A percentile compares a stretch with the other conserved stretches of the same genome.
Evolutionary conservation across 768 basidiomycete species (phyloP).

Genomic region (Boletus bicolor): DNA sequence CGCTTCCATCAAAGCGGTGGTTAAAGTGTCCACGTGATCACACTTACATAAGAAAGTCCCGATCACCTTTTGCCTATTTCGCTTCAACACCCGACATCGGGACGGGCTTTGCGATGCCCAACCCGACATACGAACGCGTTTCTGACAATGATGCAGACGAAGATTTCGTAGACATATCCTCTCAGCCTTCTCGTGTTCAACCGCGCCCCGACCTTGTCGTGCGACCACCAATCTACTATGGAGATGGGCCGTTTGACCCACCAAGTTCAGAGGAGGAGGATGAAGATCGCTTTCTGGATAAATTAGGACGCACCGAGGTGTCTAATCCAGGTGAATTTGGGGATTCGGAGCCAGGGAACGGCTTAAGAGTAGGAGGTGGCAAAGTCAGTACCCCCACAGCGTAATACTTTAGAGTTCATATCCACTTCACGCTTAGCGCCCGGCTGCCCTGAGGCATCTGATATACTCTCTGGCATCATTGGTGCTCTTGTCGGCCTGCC

Average conservation of each 20-base stretch:
- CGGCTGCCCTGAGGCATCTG: constrained; percentile 57
- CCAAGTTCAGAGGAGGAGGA: constrained; percentile 80
- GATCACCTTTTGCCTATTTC: constrained; percentile 12
- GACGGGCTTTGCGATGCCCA: constrained; percentile 24
- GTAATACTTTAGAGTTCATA: constrained; percentile 1
- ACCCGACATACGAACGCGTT: constrained; percentile 30
- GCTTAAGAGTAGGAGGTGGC: constrained; percentile 34
- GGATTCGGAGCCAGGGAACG: constrained; percentile 29
- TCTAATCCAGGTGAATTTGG: constrained; percentile 6
- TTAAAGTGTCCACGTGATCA: constrained; percentile 12
- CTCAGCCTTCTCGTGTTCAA: constrained; percentile 2
- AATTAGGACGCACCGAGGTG: constrained; percentile 28
- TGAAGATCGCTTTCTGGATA: constrained; percentile 46
- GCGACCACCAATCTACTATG: constrained; percentile 55
- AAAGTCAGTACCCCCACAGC: constrained; percentile 32
- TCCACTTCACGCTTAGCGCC: constrained; percentile 34
- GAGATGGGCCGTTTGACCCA: constrained; percentile 72
- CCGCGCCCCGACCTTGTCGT: constrained; percentile 11
- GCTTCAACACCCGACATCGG: not conserved
- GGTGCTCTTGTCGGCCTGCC: constrained; percentile 57
- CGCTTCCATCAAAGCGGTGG: not conserved
- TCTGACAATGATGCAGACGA: constrained; percentile 25
- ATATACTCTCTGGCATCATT: constrained; percentile 58
- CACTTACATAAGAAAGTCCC: constrained; percentile 7
- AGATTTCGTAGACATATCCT: constrained; percentile 8